Percentiles rank a stretch among this genome's conserved stretches.
Evolutionary conservation across 257 asterid species (phyloP).

Genomic region (Echium plantagineum): DNA sequence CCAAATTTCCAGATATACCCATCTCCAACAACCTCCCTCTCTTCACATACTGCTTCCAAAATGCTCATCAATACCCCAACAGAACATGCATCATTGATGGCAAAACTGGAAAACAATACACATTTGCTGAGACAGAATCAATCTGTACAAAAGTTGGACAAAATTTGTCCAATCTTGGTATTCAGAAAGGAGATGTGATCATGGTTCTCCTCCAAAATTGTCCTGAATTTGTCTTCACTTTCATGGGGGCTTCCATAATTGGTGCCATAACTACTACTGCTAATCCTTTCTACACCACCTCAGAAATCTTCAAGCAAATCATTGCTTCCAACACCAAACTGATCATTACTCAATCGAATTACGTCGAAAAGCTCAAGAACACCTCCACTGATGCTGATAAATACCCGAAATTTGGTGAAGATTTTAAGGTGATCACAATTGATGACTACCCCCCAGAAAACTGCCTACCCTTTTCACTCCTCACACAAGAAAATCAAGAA

Average conservation of each 20-base stretch:
- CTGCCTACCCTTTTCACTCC: not conserved
- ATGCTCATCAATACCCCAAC: conserved; percentile 16
- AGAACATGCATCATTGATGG: conserved; percentile 46
- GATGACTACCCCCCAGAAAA: not conserved
- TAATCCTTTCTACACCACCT: conserved; percentile 26
- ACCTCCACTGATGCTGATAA: not conserved
- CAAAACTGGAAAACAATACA: conserved; percentile 26
- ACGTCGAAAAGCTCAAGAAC: conserved; percentile 52
- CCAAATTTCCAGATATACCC: conserved; percentile 50
- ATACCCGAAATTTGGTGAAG: not conserved
- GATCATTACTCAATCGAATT: conserved; percentile 48
- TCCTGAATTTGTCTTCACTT: conserved; percentile 57
- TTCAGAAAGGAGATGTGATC: conserved; percentile 45
- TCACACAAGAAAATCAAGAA: not conserved
- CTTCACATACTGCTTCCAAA: conserved; percentile 58
- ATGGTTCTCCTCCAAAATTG: conserved; percentile 65
- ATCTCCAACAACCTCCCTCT: conserved; percentile 49
- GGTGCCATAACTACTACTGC: conserved; percentile 62
- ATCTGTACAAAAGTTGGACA: conserved; percentile 45
- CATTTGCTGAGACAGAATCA: conserved; percentile 47
- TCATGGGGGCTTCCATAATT: conserved; percentile 61
- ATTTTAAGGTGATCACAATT: not conserved
- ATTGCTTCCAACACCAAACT: conserved; percentile 36
- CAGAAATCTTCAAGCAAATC: conserved; percentile 48
- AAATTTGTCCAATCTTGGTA: conserved; percentile 36